A percentile compares a stretch with the other conserved stretches of the same genome.
Conservation (phyloP, 805 yeast species). For the Tetrapisispora arboricola region DNA sequence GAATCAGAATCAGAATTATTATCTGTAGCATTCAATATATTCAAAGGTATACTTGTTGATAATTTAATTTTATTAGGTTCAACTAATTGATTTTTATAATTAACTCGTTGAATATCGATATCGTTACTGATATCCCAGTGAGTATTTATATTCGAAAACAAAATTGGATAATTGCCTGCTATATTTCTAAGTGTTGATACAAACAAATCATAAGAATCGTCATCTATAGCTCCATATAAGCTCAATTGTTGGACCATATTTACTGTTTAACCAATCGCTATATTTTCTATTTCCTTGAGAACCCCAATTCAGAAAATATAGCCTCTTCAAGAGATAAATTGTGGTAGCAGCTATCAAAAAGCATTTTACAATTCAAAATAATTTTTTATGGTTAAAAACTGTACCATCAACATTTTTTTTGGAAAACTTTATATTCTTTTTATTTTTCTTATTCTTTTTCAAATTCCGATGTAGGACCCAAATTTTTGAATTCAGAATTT, state of each 20-base stretch:
- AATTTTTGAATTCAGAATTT: no score
- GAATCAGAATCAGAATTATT: neutral
- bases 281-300: no score
- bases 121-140: conserved; percentile 24
- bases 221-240: conserved; percentile 21
- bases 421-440: no score
- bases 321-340: no score
- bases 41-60: conserved; percentile 18
- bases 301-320: no score
- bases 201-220: conserved; percentile 21
- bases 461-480: no score
- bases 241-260: conserved; percentile 28
- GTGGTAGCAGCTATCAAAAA: no score
- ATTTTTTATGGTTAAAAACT: no score
- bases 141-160: conserved; percentile 19
- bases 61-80: conserved; percentile 25
- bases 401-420: no score
- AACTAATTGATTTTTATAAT: conserved; percentile 24
- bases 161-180: conserved; percentile 24
- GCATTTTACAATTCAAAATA: no score
- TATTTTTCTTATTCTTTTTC: no score
- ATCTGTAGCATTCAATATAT: neutral
- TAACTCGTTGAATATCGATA: conserved; percentile 18
- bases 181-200: conserved; percentile 22
- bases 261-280: neutral